These are phyloP conservation scores for Basipetospora chlamydospora DNA, from an alignment of 2,329 filamentous ascomycete genomes.

Conservation along the genomic window DNA sequence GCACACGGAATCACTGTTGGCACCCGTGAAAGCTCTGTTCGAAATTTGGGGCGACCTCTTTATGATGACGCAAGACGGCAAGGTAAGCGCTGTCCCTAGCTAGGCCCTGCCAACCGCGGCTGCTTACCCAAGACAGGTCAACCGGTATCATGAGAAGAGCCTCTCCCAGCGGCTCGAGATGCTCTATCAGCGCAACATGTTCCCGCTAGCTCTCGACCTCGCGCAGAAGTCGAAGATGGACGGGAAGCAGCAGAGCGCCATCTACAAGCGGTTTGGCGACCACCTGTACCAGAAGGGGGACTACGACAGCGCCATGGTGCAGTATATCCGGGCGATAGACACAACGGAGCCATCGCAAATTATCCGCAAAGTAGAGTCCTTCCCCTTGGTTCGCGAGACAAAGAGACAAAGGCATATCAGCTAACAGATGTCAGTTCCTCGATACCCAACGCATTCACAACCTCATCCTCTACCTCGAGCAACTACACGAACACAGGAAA, in stretches of 20 bases:
- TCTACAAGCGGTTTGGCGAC: constrained; percentile 88
- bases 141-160: constrained; percentile 78
- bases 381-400: neutral
- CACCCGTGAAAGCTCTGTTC: constrained; percentile 67
- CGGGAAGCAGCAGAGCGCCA: constrained; percentile 68
- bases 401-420: no score
- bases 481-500: constrained; percentile 84
- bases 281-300: constrained; percentile 89
- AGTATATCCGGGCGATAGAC: constrained; percentile 91
- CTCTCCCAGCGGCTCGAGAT: constrained; percentile 86
- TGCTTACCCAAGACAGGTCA: constrained; percentile 38
- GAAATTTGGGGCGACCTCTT: constrained; percentile 86
- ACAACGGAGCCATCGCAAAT: constrained; percentile 93
- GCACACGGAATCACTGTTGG: constrained; percentile 72
- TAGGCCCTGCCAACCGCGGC: neutral
- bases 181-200: constrained; percentile 86
- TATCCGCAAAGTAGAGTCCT: constrained; percentile 60
- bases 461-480: constrained; percentile 90
- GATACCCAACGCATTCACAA: constrained; percentile 97
- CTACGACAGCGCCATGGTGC: constrained; percentile 97
- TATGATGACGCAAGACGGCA: constrained; percentile 80
- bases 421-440: constrained; percentile 46
- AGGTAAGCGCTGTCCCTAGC: constrained; percentile 41
- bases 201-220: constrained; percentile 78
- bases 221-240: constrained; percentile 81